Evolutionary conservation across 768 basidiomycete genomes (phyloP).

Genomic region (Tulasnella sp.): DNA sequence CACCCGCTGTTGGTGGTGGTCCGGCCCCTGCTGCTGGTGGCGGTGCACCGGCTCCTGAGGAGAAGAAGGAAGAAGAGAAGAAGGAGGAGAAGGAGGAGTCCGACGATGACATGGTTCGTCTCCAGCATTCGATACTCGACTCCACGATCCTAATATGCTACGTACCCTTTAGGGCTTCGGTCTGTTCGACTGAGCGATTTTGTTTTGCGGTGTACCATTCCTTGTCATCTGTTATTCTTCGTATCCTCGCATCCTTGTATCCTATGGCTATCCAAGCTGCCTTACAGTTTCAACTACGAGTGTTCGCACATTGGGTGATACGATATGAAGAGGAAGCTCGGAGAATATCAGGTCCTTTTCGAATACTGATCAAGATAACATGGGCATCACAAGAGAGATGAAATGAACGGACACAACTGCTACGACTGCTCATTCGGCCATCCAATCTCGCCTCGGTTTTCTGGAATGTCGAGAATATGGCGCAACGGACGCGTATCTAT

Average conservation of each 20-base stretch:
- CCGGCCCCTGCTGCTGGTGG: conserved; percentile 60
- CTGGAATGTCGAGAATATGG: no score
- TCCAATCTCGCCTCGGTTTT: no score
- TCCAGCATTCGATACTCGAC: background rate
- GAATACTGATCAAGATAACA: no score
- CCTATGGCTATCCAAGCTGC: conserved; percentile 1
- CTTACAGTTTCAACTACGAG: background rate
- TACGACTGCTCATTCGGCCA: no score
- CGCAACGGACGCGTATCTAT: no score
- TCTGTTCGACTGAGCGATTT: conserved; percentile 72
- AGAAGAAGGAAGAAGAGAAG: conserved; percentile 77
- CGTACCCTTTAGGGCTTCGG: conserved; percentile 78
- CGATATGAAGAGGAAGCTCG: no score
- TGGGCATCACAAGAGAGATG: no score
- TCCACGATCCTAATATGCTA: background rate
- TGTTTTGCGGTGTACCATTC: background rate
- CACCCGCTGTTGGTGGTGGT: conserved; percentile 63
- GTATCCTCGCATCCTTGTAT: background rate
- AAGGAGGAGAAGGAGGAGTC: conserved; percentile 70
- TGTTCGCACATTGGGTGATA: background rate
- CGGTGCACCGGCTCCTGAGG: conserved; percentile 70
- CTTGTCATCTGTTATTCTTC: conserved; percentile 13
- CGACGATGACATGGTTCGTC: conserved; percentile 75
- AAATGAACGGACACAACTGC: no score
- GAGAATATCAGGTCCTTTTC: no score